Percentiles rank a stretch among this genome's conserved stretches.
These are phyloP conservation scores for Aspergillus asperescens DNA, from an alignment of 495 filamentous ascomycete species.

Conservation along the genomic window DNA sequence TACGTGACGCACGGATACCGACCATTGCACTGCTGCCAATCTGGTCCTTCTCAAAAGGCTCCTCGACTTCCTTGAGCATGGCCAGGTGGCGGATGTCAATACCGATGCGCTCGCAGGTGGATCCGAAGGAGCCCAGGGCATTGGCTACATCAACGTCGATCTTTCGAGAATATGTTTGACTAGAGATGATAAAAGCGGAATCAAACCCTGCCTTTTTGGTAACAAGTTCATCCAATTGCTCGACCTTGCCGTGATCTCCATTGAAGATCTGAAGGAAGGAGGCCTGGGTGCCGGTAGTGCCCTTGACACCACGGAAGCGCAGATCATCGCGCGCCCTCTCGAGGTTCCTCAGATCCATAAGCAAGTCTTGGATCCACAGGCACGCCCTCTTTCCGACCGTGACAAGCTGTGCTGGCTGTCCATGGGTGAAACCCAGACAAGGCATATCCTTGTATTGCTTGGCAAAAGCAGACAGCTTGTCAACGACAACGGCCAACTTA, in stretches of 20 bases:
- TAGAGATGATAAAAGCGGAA: conserved; percentile 65
- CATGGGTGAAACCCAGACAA: conserved; percentile 78
- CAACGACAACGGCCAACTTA: conserved; percentile 80
- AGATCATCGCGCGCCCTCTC: conserved; percentile 69
- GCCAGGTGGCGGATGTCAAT: conserved; percentile 78
- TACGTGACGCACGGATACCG: conserved; percentile 12
- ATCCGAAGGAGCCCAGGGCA: conserved; percentile 75
- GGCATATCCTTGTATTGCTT: conserved; percentile 63
- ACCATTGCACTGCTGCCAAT: conserved; percentile 52
- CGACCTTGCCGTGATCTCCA: conserved; percentile 72
- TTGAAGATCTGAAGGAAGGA: conserved; percentile 81
- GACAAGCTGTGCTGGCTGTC: conserved; percentile 71
- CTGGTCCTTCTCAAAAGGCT: conserved; percentile 75
- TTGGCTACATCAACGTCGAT: conserved; percentile 78
- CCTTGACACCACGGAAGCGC: conserved; percentile 78
- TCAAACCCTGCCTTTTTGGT: conserved; percentile 80
- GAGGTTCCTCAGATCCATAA: conserved; percentile 81
- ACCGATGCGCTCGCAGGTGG: conserved; percentile 70
- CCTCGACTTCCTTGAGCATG: conserved; percentile 76
- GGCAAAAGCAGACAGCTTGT: conserved; percentile 74
- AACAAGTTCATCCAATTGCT: conserved; percentile 66
- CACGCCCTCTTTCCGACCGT: conserved; percentile 71
- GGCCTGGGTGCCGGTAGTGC: conserved; percentile 73
- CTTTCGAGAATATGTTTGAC: conserved; percentile 80
- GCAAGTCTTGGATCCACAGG: conserved; percentile 83